A percentile compares a stretch with the other conserved stretches of the same genome.
phyloP scores from a whole-genome alignment of 1,284 basidiomycete genomes.

The Termitomyces sp. region DNA sequence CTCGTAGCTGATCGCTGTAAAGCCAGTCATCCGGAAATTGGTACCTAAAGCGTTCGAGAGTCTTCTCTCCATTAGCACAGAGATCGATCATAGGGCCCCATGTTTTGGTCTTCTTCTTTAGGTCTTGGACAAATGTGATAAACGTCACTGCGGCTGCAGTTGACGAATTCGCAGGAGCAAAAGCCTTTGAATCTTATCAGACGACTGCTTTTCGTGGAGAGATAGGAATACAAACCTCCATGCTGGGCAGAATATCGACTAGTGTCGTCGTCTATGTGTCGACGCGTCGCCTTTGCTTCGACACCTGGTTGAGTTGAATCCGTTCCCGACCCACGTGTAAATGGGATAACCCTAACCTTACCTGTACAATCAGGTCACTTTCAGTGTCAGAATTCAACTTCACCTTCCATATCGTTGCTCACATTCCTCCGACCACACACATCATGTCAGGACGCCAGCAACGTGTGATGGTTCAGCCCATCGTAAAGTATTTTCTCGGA shows the following conservation, averaged over 20 bases:
- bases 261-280: conserved; percentile 15
- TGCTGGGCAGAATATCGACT: conserved; percentile 22
- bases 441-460: conserved; percentile 89
- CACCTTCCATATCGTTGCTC: conserved; percentile 13
- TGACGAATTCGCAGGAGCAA: conserved; percentile 67
- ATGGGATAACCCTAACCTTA: conserved; percentile 27
- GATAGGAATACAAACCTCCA: conserved; percentile 32
- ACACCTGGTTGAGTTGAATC: conserved; percentile 11
- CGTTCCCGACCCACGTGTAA: conserved; percentile 18
- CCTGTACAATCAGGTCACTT: conserved; percentile 5
- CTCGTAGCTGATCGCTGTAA: conserved; percentile 94
- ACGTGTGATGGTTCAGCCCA: conserved; percentile 97
- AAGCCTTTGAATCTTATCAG: conserved; percentile 36
- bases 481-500: conserved; percentile 54
- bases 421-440: conserved; percentile 25
- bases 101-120: conserved; percentile 93
- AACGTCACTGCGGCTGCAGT: conserved; percentile 98
- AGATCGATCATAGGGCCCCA: conserved; percentile 98
- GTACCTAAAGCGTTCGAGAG: conserved; percentile 93
- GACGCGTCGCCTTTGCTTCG: conserved; percentile 31
- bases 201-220: background rate
- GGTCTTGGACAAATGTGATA: conserved; percentile 98
- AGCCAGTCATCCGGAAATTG: conserved; percentile 98
- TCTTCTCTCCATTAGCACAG: conserved; percentile 93
- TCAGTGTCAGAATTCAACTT: background rate